A percentile compares a stretch with the other conserved stretches of the same genome.
phyloP scores from a whole-genome alignment of 139 green algal species.

The Tetratostichococcus sp. region DNA sequence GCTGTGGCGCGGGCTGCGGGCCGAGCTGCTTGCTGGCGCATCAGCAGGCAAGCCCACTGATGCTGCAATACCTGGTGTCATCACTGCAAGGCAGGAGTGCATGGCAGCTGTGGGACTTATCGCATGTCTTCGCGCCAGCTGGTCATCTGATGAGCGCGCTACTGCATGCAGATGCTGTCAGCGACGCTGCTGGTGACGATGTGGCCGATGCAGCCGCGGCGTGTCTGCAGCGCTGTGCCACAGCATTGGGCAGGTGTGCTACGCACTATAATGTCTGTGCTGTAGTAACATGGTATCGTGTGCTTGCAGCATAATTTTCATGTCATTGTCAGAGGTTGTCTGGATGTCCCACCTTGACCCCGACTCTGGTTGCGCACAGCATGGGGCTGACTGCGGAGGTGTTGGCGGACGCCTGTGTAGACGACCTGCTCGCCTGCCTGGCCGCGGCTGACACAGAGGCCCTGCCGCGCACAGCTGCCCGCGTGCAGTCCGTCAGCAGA shows the following conservation, averaged over 20 bases:
- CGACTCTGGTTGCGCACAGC: neutral
- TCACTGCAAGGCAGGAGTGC: too few species aligned
- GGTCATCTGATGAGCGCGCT: too few species aligned
- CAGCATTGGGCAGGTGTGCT: neutral
- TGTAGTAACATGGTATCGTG: too few species aligned
- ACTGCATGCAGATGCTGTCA: neutral
- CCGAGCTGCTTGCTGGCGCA: constrained; percentile 1
- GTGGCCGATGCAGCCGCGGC: neutral
- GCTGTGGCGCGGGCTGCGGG: neutral
- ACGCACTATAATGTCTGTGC: too few species aligned
- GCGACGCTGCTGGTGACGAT: neutral
- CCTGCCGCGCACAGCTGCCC: neutral
- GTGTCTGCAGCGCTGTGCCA: constrained; percentile 7
- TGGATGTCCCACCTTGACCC: too few species aligned
- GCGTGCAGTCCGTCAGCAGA: neutral
- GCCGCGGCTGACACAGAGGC: neutral
- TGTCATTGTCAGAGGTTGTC: too few species aligned
- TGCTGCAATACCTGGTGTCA: too few species aligned
- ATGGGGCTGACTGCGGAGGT: neutral
- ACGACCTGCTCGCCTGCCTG: neutral
- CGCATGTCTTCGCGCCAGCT: too few species aligned
- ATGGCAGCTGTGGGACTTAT: too few species aligned
- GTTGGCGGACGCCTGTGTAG: neutral
- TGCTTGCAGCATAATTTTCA: too few species aligned
- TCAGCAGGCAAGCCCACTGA: neutral